Conservation (phyloP, 2,329 filamentous ascomycete genomes). For the Coniochaeta sp. region DNA sequence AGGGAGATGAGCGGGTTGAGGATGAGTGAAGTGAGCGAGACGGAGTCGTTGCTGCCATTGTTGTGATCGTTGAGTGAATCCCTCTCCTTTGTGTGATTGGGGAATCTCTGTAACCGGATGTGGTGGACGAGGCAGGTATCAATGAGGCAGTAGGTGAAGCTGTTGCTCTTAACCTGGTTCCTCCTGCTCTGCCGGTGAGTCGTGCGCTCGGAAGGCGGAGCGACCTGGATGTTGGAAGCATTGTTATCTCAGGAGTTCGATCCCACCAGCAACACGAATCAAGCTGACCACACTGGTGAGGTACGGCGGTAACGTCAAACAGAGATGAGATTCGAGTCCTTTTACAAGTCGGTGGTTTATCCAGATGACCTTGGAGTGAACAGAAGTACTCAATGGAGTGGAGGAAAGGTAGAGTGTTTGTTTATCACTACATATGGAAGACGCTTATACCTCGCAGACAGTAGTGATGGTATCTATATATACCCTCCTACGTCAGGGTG, state of each 20-base stretch:
- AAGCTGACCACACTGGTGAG: no score
- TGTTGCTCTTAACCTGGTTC: background rate
- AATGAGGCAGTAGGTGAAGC: background rate
- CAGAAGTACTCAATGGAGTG: no score
- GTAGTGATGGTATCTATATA: no score
- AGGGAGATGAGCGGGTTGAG: conserved; percentile 13
- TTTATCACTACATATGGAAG: background rate
- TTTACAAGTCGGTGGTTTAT: no score
- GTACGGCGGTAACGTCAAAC: no score
- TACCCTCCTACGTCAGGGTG: background rate
- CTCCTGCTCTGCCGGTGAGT: background rate
- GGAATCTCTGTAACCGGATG: background rate
- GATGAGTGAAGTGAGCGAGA: conserved; percentile 21
- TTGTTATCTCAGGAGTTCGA: background rate
- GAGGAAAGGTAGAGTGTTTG: no score
- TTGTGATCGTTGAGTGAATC: background rate
- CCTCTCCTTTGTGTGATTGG: background rate
- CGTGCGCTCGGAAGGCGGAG: background rate
- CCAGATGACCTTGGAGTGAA: no score
- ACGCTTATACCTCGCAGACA: background rate
- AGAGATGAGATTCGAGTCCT: no score
- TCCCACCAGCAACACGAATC: background rate
- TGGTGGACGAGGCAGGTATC: background rate
- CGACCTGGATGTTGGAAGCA: background rate
- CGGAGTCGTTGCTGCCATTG: conserved; percentile 6